Percentiles rank a stretch among this genome's conserved stretches.
These are phyloP conservation scores for Stropharia rugosoannulata DNA, from an alignment of 768 basidiomycete genomes.

Conservation along the genomic window DNA sequence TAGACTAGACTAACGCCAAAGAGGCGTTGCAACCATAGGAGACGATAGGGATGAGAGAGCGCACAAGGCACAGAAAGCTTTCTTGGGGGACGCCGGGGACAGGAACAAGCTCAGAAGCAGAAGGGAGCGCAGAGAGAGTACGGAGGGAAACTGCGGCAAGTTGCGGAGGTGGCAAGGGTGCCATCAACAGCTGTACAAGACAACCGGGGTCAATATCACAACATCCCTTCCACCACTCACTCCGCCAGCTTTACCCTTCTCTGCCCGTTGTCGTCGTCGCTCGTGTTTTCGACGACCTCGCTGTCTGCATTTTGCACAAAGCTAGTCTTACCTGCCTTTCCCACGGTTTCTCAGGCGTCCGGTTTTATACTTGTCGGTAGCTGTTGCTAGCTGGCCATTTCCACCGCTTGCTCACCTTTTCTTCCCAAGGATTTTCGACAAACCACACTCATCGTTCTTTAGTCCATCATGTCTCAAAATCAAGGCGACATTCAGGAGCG, in stretches of 20 bases:
- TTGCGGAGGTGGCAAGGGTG: slow-evolving; percentile 20
- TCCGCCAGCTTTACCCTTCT: slow-evolving; percentile 10
- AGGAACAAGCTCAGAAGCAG: not conserved
- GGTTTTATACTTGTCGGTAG: slow-evolving; percentile 16
- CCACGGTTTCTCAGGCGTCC: slow-evolving; percentile 18
- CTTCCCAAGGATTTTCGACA: slow-evolving; percentile 6
- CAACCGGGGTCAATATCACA: slow-evolving; percentile 23
- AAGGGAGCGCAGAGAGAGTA: not conserved
- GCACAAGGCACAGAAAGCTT: too few species aligned
- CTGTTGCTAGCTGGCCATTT: slow-evolving; percentile 15
- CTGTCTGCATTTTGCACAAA: slow-evolving; percentile 5
- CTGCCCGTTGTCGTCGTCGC: slow-evolving; percentile 4
- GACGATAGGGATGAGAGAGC: too few species aligned
- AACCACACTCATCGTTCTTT: not conserved
- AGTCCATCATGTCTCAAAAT: slow-evolving; percentile 63
- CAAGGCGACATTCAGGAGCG: slow-evolving; percentile 87
- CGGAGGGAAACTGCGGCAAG: slow-evolving; percentile 14
- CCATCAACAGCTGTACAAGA: slow-evolving; percentile 23
- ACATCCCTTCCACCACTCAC: slow-evolving; percentile 18
- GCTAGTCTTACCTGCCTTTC: slow-evolving; percentile 15
- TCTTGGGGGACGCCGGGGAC: too few species aligned
- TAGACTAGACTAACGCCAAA: not conserved
- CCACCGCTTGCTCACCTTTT: slow-evolving; percentile 15
- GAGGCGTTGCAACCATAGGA: not conserved
- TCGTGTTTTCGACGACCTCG: slow-evolving; percentile 13